Evolutionary conservation across 177 flowering plant species (phyloP), one percentile per base, ranked within the genome.

Genomic region (Vitis hybrid): DNA sequence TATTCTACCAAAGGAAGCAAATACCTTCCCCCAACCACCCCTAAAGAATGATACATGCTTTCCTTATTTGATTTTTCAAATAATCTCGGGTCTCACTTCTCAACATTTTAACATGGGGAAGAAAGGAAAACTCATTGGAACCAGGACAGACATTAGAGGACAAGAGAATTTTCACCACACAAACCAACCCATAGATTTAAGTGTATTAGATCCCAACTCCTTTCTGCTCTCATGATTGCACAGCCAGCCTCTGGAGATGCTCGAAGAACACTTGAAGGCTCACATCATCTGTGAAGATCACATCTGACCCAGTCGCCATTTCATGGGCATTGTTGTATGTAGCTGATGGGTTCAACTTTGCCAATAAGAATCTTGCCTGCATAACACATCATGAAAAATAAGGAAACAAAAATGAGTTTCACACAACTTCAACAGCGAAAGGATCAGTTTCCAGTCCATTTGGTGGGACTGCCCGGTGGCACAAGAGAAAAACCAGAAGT

Each of bases 211-310:
- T 45, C 48, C 11, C 65, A 51, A 60, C 65, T 16, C 8, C 29
- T 49, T 50, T 18, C 49, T 52, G 7, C 69, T 70, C 64, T 85
- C 85, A 89, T 52, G 93, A 87, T 81, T 93, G 96, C 74, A 95
- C 99, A 2, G 92, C 98, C 68, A 93, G 76, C 83, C 82, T 88
- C 80, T 95, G 99, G 56, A 95, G 99, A 85, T 95, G 99, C 79
- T 93, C 96, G 48, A 93, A 82, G 86, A 95, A 95, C 9, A 95
- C 97, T 81, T 91, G 94, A 49, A 95, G 84, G 72, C 97, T 93
- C 66, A 95, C 99, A 70, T 95, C 99, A 65, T 95, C 99, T 1
- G 99, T 95, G 83, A 93, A 93, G 70, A 95, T 95, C 52, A 95
- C 84, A 71, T 95, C 99, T 33, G 93, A 84, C 10, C 97, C 97